These are phyloP conservation scores for Scheffersomyces segobiensis DNA, from an alignment of 1,139 yeast species.

Conservation along the genomic window DNA sequence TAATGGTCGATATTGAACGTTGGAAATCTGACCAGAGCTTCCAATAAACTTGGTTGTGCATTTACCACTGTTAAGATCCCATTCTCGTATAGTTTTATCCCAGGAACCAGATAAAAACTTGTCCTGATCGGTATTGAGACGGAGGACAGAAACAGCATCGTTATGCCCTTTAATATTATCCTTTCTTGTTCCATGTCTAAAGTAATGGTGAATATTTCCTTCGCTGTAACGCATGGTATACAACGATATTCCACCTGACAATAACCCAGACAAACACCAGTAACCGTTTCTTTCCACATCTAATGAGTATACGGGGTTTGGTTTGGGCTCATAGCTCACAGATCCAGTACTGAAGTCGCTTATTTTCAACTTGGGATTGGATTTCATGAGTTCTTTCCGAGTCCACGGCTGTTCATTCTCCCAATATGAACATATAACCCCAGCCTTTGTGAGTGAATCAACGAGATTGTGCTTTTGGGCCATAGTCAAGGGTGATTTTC, in stretches of 20 bases:
- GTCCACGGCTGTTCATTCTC: slow-evolving; percentile 88
- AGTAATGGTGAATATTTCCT: slow-evolving; percentile 78
- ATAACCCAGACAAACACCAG: slow-evolving; percentile 84
- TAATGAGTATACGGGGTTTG: slow-evolving; percentile 84
- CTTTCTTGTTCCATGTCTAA: slow-evolving; percentile 40
- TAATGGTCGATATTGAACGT: slow-evolving; percentile 74
- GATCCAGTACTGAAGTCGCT: slow-evolving; percentile 44
- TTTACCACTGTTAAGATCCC: slow-evolving; percentile 85
- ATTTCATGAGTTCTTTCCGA: slow-evolving; percentile 35
- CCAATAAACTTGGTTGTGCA: slow-evolving; percentile 48
- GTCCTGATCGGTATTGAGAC: slow-evolving; percentile 60
- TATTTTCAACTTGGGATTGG: slow-evolving; percentile 45
- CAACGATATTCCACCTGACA: slow-evolving; percentile 82
- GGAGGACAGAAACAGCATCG: slow-evolving; percentile 72
- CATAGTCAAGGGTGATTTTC: slow-evolving; percentile 85
- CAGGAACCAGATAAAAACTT: slow-evolving; percentile 81
- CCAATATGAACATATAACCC: slow-evolving; percentile 85
- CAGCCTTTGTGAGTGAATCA: slow-evolving; percentile 83
- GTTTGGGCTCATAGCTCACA: slow-evolving; percentile 58
- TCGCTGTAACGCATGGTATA: slow-evolving; percentile 84
- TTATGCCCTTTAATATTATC: slow-evolving; percentile 48
- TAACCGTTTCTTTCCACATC: slow-evolving; percentile 81
- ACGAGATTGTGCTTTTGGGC: slow-evolving; percentile 89
- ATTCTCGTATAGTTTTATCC: slow-evolving; percentile 75
- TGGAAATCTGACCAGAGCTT: slow-evolving; percentile 76